Evolutionary conservation across 2,329 filamentous ascomycete species (phyloP).

Genomic region (Talaromyces piceae): DNA sequence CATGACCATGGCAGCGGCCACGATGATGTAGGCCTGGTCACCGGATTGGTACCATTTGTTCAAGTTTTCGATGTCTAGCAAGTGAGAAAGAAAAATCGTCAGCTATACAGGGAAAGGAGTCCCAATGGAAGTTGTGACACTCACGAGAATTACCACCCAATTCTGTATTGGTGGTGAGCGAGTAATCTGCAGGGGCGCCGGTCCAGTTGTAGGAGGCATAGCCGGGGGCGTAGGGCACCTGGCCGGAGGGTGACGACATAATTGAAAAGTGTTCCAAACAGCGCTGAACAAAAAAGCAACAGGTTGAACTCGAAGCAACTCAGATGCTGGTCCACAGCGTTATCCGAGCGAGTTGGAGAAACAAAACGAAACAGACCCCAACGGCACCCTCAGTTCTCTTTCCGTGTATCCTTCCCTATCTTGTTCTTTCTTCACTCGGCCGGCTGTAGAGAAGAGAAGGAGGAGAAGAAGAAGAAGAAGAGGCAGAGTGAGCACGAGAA

Average conservation of each 20-base stretch:
- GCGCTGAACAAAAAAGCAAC: too few relatives aligned
- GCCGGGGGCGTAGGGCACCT: constrained; percentile 29
- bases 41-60: constrained; percentile 94
- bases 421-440: too few relatives aligned
- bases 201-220: constrained; percentile 46
- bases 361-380: too few relatives aligned
- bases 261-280: background rate
- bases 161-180: constrained; percentile 44
- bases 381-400: too few relatives aligned
- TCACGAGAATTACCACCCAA: constrained; percentile 72
- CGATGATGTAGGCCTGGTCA: constrained; percentile 88
- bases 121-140: constrained; percentile 29
- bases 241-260: constrained; percentile 24
- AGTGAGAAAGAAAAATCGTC: too few relatives aligned
- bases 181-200: constrained; percentile 38
- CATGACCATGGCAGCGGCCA: constrained; percentile 86
- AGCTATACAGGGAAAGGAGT: constrained; percentile 8
- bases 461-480: constrained; percentile 7
- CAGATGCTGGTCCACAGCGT: too few relatives aligned
- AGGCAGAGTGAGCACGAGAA: background rate
- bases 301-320: too few relatives aligned
- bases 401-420: too few relatives aligned
- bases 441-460: too few relatives aligned
- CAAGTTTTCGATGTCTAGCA: constrained; percentile 68
- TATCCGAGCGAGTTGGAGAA: too few relatives aligned